A percentile compares a stretch with the other conserved stretches of the same genome.
Evolutionary conservation across 257 asterid genomes (phyloP).

Genomic region (Nicotiana obtusifolia): DNA sequence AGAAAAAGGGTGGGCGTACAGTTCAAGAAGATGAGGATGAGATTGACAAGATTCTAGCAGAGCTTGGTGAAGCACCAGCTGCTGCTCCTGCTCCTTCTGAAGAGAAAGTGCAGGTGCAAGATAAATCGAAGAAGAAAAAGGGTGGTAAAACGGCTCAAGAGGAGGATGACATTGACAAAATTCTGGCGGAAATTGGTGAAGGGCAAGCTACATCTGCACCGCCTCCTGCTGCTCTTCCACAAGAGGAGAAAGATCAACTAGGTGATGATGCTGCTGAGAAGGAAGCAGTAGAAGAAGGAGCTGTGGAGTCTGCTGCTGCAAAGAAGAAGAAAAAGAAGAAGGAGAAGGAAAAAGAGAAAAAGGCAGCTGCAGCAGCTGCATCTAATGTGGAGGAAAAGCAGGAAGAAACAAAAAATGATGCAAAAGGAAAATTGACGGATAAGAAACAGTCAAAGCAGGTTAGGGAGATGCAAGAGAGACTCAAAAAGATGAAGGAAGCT

Average conservation of each 20-base stretch:
- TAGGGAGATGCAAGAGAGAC: conserved; percentile 86
- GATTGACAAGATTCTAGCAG: conserved; percentile 12
- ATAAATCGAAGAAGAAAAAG: conserved; percentile 15
- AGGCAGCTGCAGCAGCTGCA: conserved; percentile 17
- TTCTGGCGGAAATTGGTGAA: neutral
- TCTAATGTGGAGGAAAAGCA: conserved; percentile 57
- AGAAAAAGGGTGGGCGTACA: conserved; percentile 12
- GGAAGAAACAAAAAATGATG: conserved; percentile 46
- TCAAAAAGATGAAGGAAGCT: conserved; percentile 64
- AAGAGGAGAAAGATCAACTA: conserved; percentile 10
- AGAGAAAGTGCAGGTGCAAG: conserved; percentile 8
- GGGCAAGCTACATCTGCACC: neutral
- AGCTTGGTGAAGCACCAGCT: conserved; percentile 9
- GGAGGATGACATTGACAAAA: neutral
- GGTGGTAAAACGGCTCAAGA: conserved; percentile 4
- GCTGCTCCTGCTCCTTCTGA: neutral
- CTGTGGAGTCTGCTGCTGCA: conserved; percentile 15
- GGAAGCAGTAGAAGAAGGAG: conserved; percentile 8
- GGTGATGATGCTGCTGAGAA: conserved; percentile 1
- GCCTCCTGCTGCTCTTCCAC: neutral
- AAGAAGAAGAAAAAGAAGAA: conserved; percentile 17
- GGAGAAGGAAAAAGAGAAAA: conserved; percentile 18
- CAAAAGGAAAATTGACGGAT: conserved; percentile 35
- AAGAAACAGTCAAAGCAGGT: conserved; percentile 78
- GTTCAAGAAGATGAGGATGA: conserved; percentile 18